Base-by-base conservation (phyloP, 2,329 filamentous ascomycete species). In the Colletotrichum liriopes region DNA sequence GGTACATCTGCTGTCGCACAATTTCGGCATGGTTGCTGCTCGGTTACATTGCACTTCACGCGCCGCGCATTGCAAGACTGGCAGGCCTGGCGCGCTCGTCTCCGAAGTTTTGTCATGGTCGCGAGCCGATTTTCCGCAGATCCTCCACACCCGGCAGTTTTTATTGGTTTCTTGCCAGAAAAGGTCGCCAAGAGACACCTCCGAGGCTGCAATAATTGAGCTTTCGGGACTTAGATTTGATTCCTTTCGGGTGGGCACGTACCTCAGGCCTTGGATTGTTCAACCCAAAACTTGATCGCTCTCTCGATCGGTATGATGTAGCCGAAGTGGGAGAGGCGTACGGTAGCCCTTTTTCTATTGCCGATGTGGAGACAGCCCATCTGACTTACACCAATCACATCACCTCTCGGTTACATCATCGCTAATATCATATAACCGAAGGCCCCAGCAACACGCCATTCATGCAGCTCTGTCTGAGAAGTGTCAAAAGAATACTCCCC, bases 1-100 rank as follows among this genome's bases (percentile, higher is more conserved):
- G 63, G 69, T 2, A 71, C 76, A 2, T 77, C 75, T 3, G 79
- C 75, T 8, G 72, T 51, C 39, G 71, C 67, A 65, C 81, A 82
- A 39, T 82, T 82, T 26, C 76, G 70, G 73, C 81, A 82, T 16
- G 81, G 81, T 49, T 79, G 76, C 23, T 67, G 70, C 66, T 82
- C 79, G 35, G 76, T 81, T 55, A 82, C 80, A 73, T 82, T 78
- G 75, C 81, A 82, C n/a, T 77, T 77, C 52, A 82, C 79, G 14
- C 81, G 77, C 11, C 81, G 77, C 45, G 76, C 71, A 73, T 82
- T 81, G 76, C 81, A 82, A 56, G 78, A 75, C 55, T 79, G 78
- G 68, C 81, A 82, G 26, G 80, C 81, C 64, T 80, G 81, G 65
- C 81, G 81, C 8, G 81, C 81, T 37, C 80, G 77, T 37, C 77